Base-by-base conservation (phyloP, 805 yeast species). In the Yarrowia hollandica region DNA sequence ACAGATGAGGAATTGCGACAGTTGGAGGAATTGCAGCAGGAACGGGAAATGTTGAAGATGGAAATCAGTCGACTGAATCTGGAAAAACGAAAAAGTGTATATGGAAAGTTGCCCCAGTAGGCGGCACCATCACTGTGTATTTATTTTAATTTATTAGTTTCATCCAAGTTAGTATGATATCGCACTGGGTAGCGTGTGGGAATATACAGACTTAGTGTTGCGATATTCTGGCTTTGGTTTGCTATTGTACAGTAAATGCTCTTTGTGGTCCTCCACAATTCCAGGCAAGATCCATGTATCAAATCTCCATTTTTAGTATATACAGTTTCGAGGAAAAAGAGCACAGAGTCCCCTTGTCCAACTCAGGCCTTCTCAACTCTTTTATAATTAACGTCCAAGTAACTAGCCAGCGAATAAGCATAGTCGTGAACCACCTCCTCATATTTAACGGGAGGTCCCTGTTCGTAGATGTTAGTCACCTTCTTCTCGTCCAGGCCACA, bases 401-500 rank as follows among this genome's bases (percentile, higher is more conserved):
- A 64, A 46, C 68, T 67, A 0, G 80, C 77, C 25, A 82, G 67
- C 61, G 77, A 74, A n/a, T 71, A 67, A 0, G 76, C 81, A 62
- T 84, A 77, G 15, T 69, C 63, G 6, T 69, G 64, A 1, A 81
- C 77, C 11, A 83, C 77, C 4, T 72, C 73, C n/a, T 68, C 67
- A 0, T 74, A 71, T 18, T 65, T 42, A 5, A 69, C 60, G 16
- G 65, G 62, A 6, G 67, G 69, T 3, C 68, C 70, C 21, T 44
- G 63, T 41, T 64, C 67, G 3, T 68, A 60, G 28, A 86, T 75
- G 4, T 83, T 79, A 0, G 86, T 82, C 23, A 87, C 86, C n/a
- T 65, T 64, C 38, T 79, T 78, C 6, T 79, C 82, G 0, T 86
- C 82, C 30, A 91, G 74, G 1, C 98, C 98, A 74, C 99, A 94